Percentiles rank a stretch among this genome's conserved stretches.
phyloP scores from a whole-genome alignment of 2,329 filamentous ascomycete species.

The Colletotrichum neosansevieriae region DNA sequence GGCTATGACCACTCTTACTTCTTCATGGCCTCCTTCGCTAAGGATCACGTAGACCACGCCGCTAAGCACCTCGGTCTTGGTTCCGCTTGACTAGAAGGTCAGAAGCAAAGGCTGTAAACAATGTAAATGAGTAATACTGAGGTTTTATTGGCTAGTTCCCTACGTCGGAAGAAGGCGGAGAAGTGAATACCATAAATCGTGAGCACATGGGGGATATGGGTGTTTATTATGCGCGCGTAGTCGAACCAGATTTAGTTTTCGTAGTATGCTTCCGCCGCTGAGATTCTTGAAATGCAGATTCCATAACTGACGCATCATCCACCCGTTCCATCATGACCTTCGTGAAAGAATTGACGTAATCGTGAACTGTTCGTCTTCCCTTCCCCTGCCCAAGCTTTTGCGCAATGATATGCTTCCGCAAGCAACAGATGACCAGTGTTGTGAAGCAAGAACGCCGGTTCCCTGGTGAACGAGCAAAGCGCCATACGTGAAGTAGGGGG shows the following conservation, averaged over 20 bases:
- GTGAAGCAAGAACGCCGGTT: slow-evolving; percentile 19
- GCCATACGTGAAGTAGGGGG: slow-evolving; percentile 20
- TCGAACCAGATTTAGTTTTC: slow-evolving; percentile 15
- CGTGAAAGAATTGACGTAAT: slow-evolving; percentile 20
- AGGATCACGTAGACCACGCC: slow-evolving; percentile 91
- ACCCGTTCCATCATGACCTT: slow-evolving; percentile 35
- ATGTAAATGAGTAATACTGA: slow-evolving; percentile 6
- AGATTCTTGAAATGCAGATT: slow-evolving; percentile 37
- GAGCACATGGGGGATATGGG: neutral
- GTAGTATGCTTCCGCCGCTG: slow-evolving; percentile 28
- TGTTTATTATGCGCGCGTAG: slow-evolving; percentile 12
- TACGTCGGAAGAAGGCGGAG: neutral
- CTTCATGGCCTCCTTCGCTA: slow-evolving; percentile 91
- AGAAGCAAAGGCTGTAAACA: slow-evolving; percentile 30
- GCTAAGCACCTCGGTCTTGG: slow-evolving; percentile 78
- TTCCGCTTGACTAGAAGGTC: slow-evolving; percentile 35
- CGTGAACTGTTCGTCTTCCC: neutral
- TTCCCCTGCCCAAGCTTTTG: neutral
- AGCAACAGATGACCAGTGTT: neutral
- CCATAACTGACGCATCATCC: slow-evolving; percentile 32
- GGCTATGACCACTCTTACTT: slow-evolving; percentile 98
- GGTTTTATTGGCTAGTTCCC: neutral
- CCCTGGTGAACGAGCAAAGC: slow-evolving; percentile 11
- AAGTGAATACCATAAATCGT: slow-evolving; percentile 27
- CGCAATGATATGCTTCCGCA: neutral